Conservation (phyloP, 371 early-diverging fungal species). For the Mortierella polycephala region DNA sequence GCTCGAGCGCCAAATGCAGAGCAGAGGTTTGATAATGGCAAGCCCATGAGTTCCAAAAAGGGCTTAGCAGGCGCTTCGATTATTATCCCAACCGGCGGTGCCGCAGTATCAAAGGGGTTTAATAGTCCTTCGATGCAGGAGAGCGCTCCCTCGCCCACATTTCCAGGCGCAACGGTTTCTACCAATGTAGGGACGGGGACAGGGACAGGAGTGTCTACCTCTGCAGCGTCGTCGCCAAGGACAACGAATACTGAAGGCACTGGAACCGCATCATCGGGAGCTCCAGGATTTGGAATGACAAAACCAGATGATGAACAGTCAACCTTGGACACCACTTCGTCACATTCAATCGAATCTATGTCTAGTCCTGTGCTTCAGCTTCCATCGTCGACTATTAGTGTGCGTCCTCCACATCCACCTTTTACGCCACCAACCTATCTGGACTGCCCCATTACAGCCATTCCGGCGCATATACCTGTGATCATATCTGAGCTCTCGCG, state of each 20-base stretch:
- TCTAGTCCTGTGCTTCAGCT: conserved; percentile 25
- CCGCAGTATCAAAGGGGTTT: conserved; percentile 6
- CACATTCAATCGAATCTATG: conserved; percentile 32
- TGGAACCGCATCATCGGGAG: conserved; percentile 6
- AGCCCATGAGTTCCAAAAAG: conserved; percentile 20
- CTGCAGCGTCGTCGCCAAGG: conserved; percentile 27
- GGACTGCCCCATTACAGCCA: conserved; percentile 69
- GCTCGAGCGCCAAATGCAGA: conserved; percentile 59
- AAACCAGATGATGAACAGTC: conserved; percentile 30
- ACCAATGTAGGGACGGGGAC: conserved; percentile 1
- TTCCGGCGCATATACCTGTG: conserved; percentile 77
- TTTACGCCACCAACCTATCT: conserved; percentile 60
- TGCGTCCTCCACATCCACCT: conserved; percentile 45
- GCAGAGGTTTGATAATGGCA: conserved; percentile 45
- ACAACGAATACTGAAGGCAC: conserved; percentile 12
- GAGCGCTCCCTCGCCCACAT: conserved; percentile 3
- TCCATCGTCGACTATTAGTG: conserved; percentile 21
- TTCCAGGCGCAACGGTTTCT: not conserved
- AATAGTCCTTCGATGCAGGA: conserved; percentile 31
- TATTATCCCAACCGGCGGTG: conserved; percentile 1
- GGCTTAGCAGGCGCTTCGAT: conserved; percentile 2
- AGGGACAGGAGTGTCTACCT: conserved; percentile 17
- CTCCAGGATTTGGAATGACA: conserved; percentile 2
- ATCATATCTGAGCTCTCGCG: conserved; percentile 83
- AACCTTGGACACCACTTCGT: conserved; percentile 32